These are phyloP conservation scores for Amoeboaphelidium protococcarum DNA, from an alignment of 371 early-diverging fungal species.

Conservation along the genomic window DNA sequence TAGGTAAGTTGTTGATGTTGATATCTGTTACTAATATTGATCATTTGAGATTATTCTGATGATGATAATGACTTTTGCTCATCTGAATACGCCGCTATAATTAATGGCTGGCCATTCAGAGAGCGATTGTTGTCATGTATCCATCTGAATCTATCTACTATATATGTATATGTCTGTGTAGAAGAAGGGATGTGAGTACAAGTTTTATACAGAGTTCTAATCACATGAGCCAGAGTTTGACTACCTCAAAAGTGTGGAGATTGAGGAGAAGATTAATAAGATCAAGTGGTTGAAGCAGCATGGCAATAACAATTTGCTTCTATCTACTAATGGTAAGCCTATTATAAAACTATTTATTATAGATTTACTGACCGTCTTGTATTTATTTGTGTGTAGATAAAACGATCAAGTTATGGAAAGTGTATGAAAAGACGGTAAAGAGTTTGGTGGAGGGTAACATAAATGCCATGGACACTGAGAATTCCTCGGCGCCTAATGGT, in stretches of 20 bases:
- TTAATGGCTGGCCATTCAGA: slow-evolving; percentile 2
- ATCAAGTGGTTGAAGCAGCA: slow-evolving; percentile 88
- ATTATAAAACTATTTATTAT: background rate
- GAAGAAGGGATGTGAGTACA: slow-evolving; percentile 97
- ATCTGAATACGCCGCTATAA: background rate
- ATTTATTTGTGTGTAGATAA: slow-evolving; percentile 34
- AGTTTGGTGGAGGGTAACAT: slow-evolving; percentile 68
- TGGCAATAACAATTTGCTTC: slow-evolving; percentile 78
- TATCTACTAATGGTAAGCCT: slow-evolving; percentile 74
- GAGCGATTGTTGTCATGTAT: background rate
- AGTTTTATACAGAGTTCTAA: slow-evolving; percentile 94
- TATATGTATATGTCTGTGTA: slow-evolving; percentile 9
- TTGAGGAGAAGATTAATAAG: slow-evolving; percentile 97
- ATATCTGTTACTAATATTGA: background rate
- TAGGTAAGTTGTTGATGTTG: slow-evolving; percentile 29
- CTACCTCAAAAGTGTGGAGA: slow-evolving; percentile 94
- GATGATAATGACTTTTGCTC: background rate
- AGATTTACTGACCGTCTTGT: background rate
- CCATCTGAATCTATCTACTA: background rate
- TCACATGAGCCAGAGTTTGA: slow-evolving; percentile 98
- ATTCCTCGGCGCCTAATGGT: slow-evolving; percentile 7
- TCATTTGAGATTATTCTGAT: slow-evolving; percentile 1
- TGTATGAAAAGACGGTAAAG: slow-evolving; percentile 83
- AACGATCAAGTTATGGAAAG: slow-evolving; percentile 96
- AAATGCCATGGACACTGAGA: slow-evolving; percentile 17